Evolutionary conservation across 164 flowering plant species (phyloP), one percentile per base, ranked within the genome.

Genomic region (Houttuynia cordata): DNA sequence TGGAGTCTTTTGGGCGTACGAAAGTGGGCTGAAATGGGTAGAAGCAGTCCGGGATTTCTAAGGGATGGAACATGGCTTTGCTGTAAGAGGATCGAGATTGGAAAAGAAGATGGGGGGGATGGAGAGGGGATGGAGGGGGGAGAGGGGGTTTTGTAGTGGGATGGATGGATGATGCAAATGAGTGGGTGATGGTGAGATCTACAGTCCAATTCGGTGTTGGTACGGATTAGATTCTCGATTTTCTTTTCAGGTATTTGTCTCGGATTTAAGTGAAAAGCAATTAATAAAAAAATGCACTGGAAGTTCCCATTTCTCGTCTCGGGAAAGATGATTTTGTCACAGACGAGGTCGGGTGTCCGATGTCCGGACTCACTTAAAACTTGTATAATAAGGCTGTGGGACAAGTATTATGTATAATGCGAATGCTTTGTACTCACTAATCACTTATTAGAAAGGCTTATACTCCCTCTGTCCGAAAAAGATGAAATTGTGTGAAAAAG

Each of bases 41-140:
- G 57, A 63, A 57, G 70, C 86, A 86, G 50, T 88, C 91, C 30
- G 95, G 96, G 51, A 91, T 79, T 34, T 85, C 89, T 60, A 51
- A 51, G 57, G 81, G 69, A 53, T 62, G 68, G 8, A 68, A 64
- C 89, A 82, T 85, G 52, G 40, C 68, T 58, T 25, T 7, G 9
- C 34, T 21, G 4, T 22, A 56, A 57, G 8, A 15, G n/a, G 39
- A 57, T 5, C 23, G 24, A 20, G 24, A 54, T 19, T 22, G 59
- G 59, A 22, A 22, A 57, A 1, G 30, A 30, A 14, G 7, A 30
- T 18, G 41, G n/a, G 12, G 10, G n/a, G 34, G 40, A 24, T 18
- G 10, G 34, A 12, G n/a, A 57, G 59, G 45, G n/a, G 18, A 15
- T 7, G 14, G 45, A 19, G 30, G 2, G 59, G 21, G 59, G 12